phyloP scores from a whole-genome alignment of 306 rosid species.

The Vicia sativa region DNA sequence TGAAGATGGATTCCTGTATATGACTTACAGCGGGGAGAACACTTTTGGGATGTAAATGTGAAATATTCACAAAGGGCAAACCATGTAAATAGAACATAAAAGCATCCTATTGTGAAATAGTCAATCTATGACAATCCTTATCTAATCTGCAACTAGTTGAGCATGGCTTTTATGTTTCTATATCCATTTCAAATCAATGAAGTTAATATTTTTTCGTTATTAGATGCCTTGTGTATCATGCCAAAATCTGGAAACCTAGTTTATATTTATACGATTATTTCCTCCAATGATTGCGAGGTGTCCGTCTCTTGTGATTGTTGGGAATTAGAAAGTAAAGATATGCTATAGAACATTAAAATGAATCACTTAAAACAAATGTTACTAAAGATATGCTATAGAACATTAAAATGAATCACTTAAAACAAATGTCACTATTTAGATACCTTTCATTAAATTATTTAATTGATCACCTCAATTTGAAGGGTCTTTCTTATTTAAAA shows the following conservation, averaged over 20 bases:
- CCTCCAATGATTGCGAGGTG: background rate
- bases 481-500: too few species aligned
- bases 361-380: background rate
- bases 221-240: background rate
- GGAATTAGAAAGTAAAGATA: background rate
- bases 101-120: slow-evolving; percentile 24
- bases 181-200: background rate
- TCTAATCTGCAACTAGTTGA: slow-evolving; percentile 15
- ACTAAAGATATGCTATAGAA: too few species aligned
- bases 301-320: background rate
- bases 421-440: too few species aligned
- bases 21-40: slow-evolving; percentile 94
- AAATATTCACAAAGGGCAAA: slow-evolving; percentile 12
- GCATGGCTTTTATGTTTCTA: background rate
- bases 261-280: background rate
- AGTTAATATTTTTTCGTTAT: background rate
- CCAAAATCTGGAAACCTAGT: background rate
- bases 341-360: background rate
- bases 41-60: slow-evolving; percentile 63
- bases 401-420: too few species aligned
- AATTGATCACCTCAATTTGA: too few species aligned
- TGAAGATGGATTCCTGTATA: slow-evolving; percentile 88
- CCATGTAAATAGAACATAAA: slow-evolving; percentile 46
- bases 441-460: background rate
- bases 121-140: slow-evolving; percentile 19